phyloP scores from a whole-genome alignment of 2,329 filamentous ascomycete species.

The Neocatenulostroma microsporum region DNA sequence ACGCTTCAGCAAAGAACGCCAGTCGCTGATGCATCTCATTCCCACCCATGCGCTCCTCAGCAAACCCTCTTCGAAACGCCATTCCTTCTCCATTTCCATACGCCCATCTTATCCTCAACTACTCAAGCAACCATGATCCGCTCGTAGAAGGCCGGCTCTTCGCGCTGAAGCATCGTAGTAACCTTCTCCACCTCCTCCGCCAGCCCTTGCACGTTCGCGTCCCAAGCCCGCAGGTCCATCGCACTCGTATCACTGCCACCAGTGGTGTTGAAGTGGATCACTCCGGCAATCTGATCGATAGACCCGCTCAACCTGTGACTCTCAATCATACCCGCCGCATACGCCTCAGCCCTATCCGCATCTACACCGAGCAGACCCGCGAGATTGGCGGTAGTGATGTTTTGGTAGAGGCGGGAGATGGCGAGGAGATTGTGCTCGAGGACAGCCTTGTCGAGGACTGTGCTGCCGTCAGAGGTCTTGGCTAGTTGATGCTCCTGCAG shows the following conservation, averaged over 20 bases:
- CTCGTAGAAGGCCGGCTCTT: slow-evolving; percentile 58
- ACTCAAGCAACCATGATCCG: slow-evolving; percentile 5
- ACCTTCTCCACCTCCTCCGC: slow-evolving; percentile 86
- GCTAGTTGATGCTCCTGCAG: slow-evolving; percentile 85
- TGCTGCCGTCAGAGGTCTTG: slow-evolving; percentile 80
- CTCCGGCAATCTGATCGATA: slow-evolving; percentile 86
- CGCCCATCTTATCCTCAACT: too few relatives aligned
- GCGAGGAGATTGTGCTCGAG: slow-evolving; percentile 93
- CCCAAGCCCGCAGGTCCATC: slow-evolving; percentile 75
- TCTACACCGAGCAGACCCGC: slow-evolving; percentile 70
- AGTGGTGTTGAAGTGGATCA: slow-evolving; percentile 81
- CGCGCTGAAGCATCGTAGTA: slow-evolving; percentile 68
- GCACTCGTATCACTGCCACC: slow-evolving; percentile 40
- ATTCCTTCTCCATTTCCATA: too few relatives aligned
- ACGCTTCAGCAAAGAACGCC: too few relatives aligned
- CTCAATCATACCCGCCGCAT: slow-evolving; percentile 92
- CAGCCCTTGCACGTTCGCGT: slow-evolving; percentile 75
- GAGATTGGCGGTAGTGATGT: slow-evolving; percentile 56
- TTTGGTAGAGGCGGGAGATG: slow-evolving; percentile 54
- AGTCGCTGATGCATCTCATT: too few relatives aligned
- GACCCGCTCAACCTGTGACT: slow-evolving; percentile 78
- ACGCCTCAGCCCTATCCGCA: slow-evolving; percentile 76
- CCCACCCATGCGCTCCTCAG: too few relatives aligned
- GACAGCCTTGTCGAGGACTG: slow-evolving; percentile 85
- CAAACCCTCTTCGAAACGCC: too few relatives aligned